These are phyloP conservation scores for Imleria badia DNA, from an alignment of 768 basidiomycete genomes.

Conservation along the genomic window DNA sequence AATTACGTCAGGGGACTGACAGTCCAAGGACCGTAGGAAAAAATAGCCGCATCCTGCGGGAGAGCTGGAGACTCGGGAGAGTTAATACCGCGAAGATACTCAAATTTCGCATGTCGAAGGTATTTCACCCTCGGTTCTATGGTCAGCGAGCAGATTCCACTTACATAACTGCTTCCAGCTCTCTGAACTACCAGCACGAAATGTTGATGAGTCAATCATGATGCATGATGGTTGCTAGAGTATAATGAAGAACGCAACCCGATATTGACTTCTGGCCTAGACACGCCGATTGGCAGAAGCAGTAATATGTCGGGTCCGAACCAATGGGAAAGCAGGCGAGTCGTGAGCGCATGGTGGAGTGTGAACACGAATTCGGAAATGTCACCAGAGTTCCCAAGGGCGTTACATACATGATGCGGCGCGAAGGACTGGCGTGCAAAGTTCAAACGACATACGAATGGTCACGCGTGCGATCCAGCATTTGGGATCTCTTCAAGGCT, in stretches of 20 bases:
- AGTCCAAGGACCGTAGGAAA: slow-evolving; percentile 7
- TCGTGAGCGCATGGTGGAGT: not conserved
- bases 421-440: too few relatives aligned
- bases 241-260: too few relatives aligned
- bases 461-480: not conserved
- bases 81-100: not conserved
- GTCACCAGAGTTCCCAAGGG: not conserved
- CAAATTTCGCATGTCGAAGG: not conserved
- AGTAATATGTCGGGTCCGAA: not conserved
- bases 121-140: not conserved
- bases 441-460: not conserved
- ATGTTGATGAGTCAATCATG: too few relatives aligned
- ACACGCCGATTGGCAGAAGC: not conserved
- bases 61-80: not conserved
- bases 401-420: not conserved
- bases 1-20: slow-evolving; percentile 15
- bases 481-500: too few relatives aligned
- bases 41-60: not conserved
- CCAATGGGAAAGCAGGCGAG: not conserved
- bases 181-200: not conserved
- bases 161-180: not conserved
- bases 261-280: not conserved
- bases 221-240: too few relatives aligned
- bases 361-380: not conserved
- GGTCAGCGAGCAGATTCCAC: not conserved